Base-by-base conservation (phyloP, 805 yeast genomes). In the Ogataea henricii region DNA sequence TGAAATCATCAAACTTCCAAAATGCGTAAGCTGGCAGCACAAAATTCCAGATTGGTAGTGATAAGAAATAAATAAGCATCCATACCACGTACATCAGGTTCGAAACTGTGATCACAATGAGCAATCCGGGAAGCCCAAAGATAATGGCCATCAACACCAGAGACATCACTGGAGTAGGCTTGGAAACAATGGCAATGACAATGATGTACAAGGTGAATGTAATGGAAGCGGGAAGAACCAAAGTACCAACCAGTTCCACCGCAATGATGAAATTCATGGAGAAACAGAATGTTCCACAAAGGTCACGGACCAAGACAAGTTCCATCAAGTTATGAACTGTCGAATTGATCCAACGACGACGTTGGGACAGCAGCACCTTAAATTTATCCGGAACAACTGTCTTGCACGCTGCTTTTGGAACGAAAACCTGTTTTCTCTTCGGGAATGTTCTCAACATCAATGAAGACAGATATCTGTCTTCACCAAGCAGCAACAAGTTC, bases 321-420 rank as follows among this genome's bases (percentile, higher is more conserved):
- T 90, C 97, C 82, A 91, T 78, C 67, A 90, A 77, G 62, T 90
- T 90, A 68, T 90, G 97, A 30, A 90, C 91, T 0, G 97, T 91
- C 4, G 97, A 90, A 67, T 90, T 90, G 58, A 90, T 90, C 97
- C 97, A 90, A 65, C 97, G 87, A 71, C 97, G 88, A 66, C 97
- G 85, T 66, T 90, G 97, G 1, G 96, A 90, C 40, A 90, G 72
- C 54, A 90, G 73, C 40, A 90, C 94, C 53, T 69, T 76, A 65
- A 90, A 90, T 41, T 76, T 76, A 58, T 84, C 86, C 0, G 97
- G 97, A n/a, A 85, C 97, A 51, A 89, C 69, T 0, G 97, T 90
- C 62, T 89, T 89, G 71, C 97, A 90, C 3, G 87, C 92, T 5
- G 97, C 97, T 64, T 89, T 89, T 2, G 96, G 85, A 10, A 91